These are phyloP conservation scores for Hymenoscyphus salicellus DNA, from an alignment of 2,329 filamentous ascomycete genomes.

Conservation along the genomic window DNA sequence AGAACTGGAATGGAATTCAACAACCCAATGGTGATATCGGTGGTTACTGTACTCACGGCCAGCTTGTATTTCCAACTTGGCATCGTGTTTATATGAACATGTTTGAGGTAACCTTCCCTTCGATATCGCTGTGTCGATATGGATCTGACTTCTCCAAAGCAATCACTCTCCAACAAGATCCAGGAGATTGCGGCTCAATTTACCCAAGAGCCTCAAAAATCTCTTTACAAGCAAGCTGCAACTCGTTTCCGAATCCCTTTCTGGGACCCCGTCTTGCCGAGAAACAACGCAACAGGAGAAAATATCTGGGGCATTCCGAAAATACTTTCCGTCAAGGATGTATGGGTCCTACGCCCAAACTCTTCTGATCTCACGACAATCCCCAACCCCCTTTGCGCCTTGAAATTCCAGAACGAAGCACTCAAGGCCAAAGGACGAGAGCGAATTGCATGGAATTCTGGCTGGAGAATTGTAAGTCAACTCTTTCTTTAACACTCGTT, in stretches of 20 bases:
- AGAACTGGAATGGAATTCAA: conserved; percentile 6
- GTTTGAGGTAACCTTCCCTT: conserved; percentile 3
- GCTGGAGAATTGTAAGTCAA: neutral
- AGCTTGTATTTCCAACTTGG: conserved; percentile 7
- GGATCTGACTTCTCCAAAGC: neutral
- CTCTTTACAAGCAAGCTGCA: conserved; percentile 1
- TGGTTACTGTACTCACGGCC: conserved; percentile 2
- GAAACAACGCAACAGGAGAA: neutral
- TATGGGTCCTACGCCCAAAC: neutral
- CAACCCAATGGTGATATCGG: neutral
- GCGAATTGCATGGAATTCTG: neutral
- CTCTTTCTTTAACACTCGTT: too few species aligned
- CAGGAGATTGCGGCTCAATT: neutral
- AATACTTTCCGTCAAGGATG: neutral
- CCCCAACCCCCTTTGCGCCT: neutral
- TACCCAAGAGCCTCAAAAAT: neutral
- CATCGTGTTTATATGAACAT: conserved; percentile 8
- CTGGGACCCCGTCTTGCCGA: conserved; percentile 4
- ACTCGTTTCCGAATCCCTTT: conserved; percentile 5
- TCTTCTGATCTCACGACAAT: neutral
- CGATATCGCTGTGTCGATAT: neutral
- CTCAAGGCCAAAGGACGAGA: neutral
- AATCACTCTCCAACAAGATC: conserved; percentile 5
- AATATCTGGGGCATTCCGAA: neutral
- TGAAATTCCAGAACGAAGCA: neutral